A percentile compares a stretch with the other conserved stretches of the same genome.
Conservation (phyloP, 441 rosid species). For the Pelargonium fulgidum region DNA sequence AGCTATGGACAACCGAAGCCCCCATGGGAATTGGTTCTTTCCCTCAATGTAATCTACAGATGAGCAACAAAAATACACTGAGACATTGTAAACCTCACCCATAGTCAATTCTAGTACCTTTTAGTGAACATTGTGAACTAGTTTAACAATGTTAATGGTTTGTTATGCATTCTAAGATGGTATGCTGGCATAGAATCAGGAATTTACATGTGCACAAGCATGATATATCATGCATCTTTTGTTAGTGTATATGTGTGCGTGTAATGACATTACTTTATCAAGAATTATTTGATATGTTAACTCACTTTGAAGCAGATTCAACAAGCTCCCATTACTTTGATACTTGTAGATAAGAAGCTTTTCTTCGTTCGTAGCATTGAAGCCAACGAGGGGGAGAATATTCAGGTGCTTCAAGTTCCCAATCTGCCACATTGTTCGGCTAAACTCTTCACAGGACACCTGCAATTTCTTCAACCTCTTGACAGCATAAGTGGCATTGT, state of each 20-base stretch:
- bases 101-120: no score
- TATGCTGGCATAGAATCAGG: no score
- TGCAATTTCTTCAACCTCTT: constrained; percentile 47
- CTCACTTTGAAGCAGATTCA: constrained; percentile 39
- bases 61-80: no score
- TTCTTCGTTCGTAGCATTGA: constrained; percentile 36
- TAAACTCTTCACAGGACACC: constrained; percentile 36
- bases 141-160: no score
- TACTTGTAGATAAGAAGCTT: constrained; percentile 52
- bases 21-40: constrained; percentile 52
- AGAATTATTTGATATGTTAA: neutral
- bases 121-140: no score
- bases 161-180: no score
- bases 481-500: constrained; percentile 39
- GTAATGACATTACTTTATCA: no score
- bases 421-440: constrained; percentile 34
- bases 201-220: no score
- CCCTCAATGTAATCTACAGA: constrained; percentile 38
- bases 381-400: constrained; percentile 44
- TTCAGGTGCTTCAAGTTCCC: constrained; percentile 53
- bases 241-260: no score
- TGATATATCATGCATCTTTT: no score
- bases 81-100: no score
- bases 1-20: constrained; percentile 39
- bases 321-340: constrained; percentile 49